phyloP scores from a whole-genome alignment of 202 grass and related monocot genomes.

The Hordeum pubiflorum region DNA sequence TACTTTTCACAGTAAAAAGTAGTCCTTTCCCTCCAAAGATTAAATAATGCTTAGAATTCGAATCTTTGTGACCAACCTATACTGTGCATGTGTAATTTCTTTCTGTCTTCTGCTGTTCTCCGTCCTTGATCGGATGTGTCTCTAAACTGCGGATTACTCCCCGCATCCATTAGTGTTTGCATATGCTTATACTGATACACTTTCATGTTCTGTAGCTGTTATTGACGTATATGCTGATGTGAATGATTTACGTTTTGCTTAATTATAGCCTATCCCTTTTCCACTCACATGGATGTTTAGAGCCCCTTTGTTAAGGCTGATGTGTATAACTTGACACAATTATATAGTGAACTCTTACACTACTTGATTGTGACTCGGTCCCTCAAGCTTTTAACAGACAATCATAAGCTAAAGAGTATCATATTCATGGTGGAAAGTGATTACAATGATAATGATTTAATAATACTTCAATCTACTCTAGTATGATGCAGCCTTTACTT shows the following conservation, averaged over 20 bases:
- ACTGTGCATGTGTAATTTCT: neutral
- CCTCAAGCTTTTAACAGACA: neutral
- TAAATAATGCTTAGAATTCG: neutral
- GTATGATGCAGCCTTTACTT: neutral
- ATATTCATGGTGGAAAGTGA: neutral
- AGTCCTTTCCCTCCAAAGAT: neutral
- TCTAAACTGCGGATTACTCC: neutral
- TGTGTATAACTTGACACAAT: neutral
- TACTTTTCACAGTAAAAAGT: neutral
- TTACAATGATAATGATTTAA: neutral
- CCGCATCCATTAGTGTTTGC: neutral
- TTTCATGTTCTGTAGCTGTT: neutral
- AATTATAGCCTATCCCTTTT: neutral
- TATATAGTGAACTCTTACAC: conserved; percentile 4
- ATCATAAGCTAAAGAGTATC: neutral
- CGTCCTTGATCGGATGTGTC: neutral
- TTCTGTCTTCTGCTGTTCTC: neutral
- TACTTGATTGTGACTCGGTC: neutral
- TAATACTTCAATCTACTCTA: neutral
- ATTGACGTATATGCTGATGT: neutral
- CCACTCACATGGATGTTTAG: neutral
- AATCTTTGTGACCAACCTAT: neutral
- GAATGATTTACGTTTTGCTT: neutral
- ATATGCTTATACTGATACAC: neutral
- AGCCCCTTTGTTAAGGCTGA: neutral